These are phyloP conservation scores for Lactarius sp. DNA, from an alignment of 768 basidiomycete species.

Conservation along the genomic window DNA sequence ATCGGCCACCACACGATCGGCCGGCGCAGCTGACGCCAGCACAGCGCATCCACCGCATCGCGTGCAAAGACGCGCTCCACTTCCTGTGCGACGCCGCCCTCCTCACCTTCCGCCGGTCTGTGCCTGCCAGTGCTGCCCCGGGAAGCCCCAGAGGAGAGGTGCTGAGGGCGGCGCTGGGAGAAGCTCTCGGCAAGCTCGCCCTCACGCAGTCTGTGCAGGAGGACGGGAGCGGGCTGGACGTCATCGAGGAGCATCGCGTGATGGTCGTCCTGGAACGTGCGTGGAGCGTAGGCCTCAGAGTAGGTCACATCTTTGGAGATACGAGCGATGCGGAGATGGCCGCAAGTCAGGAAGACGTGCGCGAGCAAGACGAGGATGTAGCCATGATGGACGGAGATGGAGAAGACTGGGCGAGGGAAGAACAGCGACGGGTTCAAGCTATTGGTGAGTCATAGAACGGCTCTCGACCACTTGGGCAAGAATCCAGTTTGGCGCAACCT, in stretches of 20 bases:
- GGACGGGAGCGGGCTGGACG: conserved; percentile 7
- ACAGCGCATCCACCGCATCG: conserved; percentile 15
- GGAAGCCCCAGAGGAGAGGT: neutral
- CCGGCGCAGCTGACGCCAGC: neutral
- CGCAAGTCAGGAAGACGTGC: neutral
- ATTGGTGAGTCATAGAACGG: neutral
- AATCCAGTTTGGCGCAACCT: neutral
- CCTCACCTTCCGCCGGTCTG: conserved; percentile 5
- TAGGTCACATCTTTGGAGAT: neutral
- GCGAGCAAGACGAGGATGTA: neutral
- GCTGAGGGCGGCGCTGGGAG: neutral
- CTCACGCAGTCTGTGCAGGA: conserved; percentile 5
- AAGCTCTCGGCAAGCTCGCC: conserved; percentile 15
- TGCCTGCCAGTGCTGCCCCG: neutral
- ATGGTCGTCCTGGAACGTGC: conserved; percentile 17
- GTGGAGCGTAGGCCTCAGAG: conserved; percentile 16
- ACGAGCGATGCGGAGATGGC: neutral
- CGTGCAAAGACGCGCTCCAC: conserved; percentile 20
- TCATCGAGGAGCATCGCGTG: conserved; percentile 10
- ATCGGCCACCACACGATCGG: neutral
- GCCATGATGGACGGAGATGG: neutral
- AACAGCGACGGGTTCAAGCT: neutral
- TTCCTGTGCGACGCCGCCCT: conserved; percentile 12
- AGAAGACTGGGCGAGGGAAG: neutral
- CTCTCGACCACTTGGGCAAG: neutral